Conservation (phyloP, 1,284 basidiomycete species). For the Neotropicomus parvogracilis region DNA sequence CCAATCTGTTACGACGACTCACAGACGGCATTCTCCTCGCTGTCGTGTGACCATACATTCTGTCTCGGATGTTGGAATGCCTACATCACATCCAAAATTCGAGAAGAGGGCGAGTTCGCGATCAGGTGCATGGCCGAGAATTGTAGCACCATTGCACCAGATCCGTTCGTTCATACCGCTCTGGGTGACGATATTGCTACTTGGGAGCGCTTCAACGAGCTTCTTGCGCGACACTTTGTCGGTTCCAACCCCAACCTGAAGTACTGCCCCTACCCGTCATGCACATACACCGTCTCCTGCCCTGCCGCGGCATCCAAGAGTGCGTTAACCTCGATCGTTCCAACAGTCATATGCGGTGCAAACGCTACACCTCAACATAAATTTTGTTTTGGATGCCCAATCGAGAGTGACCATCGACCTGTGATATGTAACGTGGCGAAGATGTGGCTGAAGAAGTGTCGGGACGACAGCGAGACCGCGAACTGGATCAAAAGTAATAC, state of each 20-base stretch:
- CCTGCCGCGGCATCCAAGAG: constrained; percentile 68
- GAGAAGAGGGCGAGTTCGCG: constrained; percentile 83
- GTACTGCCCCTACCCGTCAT: constrained; percentile 88
- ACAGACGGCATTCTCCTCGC: constrained; percentile 55
- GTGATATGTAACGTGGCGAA: constrained; percentile 86
- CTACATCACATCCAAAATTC: constrained; percentile 84
- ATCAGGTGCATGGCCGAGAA: constrained; percentile 94
- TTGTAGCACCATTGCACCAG: constrained; percentile 76
- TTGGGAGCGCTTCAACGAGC: constrained; percentile 74
- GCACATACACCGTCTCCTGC: constrained; percentile 89
- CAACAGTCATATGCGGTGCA: constrained; percentile 82
- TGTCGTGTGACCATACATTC: constrained; percentile 80
- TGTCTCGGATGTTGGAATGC: constrained; percentile 87
- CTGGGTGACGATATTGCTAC: constrained; percentile 44
- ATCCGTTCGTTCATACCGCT: constrained; percentile 48
- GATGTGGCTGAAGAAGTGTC: constrained; percentile 96
- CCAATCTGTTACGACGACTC: constrained; percentile 88
- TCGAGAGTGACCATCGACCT: constrained; percentile 87
- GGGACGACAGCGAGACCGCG: constrained; percentile 96
- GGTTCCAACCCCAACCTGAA: constrained; percentile 79
- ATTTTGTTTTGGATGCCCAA: constrained; percentile 90
- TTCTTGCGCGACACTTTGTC: constrained; percentile 90
- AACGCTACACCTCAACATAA: constrained; percentile 50
- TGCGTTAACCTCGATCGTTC: constrained; percentile 78
- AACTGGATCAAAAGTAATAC: constrained; percentile 99